A percentile compares a stretch with the other conserved stretches of the same genome.
Evolutionary conservation across 441 rosid species (phyloP).

Genomic region (Populus hybrid): DNA sequence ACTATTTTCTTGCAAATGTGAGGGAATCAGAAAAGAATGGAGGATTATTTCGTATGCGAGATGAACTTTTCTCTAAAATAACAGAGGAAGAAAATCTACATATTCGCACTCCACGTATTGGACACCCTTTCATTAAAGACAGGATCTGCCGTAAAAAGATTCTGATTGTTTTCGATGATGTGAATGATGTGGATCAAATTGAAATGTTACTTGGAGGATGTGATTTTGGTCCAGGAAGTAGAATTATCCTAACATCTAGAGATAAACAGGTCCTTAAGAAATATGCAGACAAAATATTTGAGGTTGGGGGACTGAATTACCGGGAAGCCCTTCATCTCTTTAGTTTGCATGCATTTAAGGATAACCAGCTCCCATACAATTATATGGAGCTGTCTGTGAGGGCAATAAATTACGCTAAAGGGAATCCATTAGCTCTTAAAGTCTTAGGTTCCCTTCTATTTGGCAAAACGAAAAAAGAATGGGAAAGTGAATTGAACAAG

Average conservation of each 20-base stretch:
- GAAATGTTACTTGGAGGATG: no score
- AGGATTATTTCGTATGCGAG: neutral
- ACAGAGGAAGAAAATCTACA: neutral
- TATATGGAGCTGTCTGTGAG: no score
- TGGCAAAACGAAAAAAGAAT: neutral
- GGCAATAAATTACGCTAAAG: no score
- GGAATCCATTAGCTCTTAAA: neutral
- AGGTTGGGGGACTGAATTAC: no score
- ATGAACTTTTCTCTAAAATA: neutral
- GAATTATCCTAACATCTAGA: no score
- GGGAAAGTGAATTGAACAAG: conserved; percentile 1
- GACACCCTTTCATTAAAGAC: neutral
- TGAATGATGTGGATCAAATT: neutral
- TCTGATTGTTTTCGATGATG: neutral
- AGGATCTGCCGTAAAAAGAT: neutral
- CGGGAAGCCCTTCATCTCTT: no score
- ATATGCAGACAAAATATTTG: no score
- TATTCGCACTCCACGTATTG: neutral
- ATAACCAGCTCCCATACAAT: no score
- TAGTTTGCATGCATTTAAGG: no score
- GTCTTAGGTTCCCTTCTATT: neutral
- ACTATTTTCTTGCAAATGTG: no score
- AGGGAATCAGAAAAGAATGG: neutral
- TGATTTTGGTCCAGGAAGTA: no score
- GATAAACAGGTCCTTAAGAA: no score